A percentile compares a stretch with the other conserved stretches of the same genome.
Conservation (phyloP, 306 rosid genomes). For the Vigna trinervia region DNA sequence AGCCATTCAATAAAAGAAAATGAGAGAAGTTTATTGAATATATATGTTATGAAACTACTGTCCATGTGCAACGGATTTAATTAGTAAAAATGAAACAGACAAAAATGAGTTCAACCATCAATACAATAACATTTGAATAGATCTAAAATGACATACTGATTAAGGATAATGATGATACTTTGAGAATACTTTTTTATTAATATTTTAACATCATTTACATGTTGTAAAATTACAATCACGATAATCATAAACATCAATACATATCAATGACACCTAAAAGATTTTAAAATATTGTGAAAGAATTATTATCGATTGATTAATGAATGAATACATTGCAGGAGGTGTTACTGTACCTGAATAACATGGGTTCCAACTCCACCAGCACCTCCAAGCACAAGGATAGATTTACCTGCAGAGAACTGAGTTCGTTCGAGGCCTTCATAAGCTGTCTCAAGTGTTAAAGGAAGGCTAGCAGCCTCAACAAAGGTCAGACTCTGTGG, state of each 20-base stretch:
- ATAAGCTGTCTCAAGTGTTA: conserved; percentile 69
- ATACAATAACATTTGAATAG: neutral
- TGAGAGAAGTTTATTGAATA: no score
- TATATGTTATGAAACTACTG: no score
- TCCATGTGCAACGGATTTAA: neutral
- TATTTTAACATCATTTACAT: no score
- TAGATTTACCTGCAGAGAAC: conserved; percentile 60
- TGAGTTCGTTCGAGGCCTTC: conserved; percentile 57
- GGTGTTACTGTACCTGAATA: conserved; percentile 59
- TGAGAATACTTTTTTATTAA: no score
- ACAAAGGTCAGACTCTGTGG: conserved; percentile 63
- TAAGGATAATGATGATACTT: no score
- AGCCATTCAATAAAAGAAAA: no score
- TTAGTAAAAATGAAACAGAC: neutral
- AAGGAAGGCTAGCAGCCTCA: conserved; percentile 77
- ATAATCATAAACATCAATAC: no score
- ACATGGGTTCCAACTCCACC: conserved; percentile 71
- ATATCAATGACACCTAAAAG: no score
- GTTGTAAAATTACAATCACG: no score
- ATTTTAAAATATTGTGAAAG: no score
- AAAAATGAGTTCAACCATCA: neutral
- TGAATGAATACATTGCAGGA: neutral
- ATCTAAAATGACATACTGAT: neutral
- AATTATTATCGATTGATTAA: no score
- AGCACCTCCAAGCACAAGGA: conserved; percentile 76